Evolutionary conservation across 805 yeast genomes (phyloP).

Genomic region (Saturnispora hagleri): DNA sequence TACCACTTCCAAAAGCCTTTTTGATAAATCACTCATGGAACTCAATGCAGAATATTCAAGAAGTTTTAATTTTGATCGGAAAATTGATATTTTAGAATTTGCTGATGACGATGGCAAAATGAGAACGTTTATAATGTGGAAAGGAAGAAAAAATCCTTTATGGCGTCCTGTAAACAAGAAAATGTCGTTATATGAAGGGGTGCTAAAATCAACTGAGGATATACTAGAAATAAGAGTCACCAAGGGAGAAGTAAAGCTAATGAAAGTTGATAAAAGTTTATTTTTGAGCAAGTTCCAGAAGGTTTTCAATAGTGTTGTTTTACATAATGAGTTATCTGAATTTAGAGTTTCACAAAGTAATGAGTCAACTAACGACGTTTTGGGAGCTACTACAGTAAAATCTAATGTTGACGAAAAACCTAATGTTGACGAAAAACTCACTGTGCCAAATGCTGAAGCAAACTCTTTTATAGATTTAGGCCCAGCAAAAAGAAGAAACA

Average conservation of each 20-base stretch:
- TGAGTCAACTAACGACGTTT: neutral
- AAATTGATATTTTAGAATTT: conserved; percentile 1
- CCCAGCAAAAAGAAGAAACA: conserved; percentile 18
- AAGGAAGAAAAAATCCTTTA: neutral
- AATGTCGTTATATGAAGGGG: neutral
- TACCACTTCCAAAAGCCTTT: neutral
- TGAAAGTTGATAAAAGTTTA: neutral
- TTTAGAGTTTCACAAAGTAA: neutral
- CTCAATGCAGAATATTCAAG: conserved; percentile 7
- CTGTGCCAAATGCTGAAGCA: neutral
- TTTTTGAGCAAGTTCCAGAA: neutral
- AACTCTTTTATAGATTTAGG: conserved; percentile 19
- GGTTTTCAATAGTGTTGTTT: neutral
- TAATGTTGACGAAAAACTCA: neutral
- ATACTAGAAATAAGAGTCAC: neutral
- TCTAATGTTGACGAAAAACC: neutral
- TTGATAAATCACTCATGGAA: conserved; percentile 7
- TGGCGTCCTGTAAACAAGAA: neutral
- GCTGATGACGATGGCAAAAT: neutral
- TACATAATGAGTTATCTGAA: conserved; percentile 1
- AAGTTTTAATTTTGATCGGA: conserved; percentile 3
- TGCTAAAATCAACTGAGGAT: neutral
- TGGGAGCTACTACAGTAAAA: neutral
- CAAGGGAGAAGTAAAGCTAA: neutral
- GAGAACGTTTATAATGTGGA: conserved; percentile 6